Evolutionary conservation across 495 filamentous ascomycete genomes (phyloP).

Genomic region (Trypethelium eluteriae): DNA sequence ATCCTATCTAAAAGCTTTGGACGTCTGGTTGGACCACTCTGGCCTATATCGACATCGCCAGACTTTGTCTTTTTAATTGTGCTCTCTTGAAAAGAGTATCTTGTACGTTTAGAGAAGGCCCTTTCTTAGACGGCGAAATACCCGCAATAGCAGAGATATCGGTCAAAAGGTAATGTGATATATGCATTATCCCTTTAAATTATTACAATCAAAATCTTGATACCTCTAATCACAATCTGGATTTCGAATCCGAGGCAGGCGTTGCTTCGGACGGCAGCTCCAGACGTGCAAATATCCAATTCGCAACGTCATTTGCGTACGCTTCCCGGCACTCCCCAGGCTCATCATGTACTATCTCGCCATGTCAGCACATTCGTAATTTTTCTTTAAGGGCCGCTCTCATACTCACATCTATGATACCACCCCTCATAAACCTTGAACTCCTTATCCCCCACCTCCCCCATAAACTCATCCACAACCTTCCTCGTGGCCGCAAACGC

Average conservation of each 20-base stretch:
- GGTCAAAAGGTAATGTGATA: not conserved
- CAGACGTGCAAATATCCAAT: constrained; percentile 59
- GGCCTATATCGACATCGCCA: not conserved
- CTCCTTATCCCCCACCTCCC: constrained; percentile 51
- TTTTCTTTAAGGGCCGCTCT: not conserved
- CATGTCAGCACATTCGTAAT: not conserved
- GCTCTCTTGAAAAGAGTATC: not conserved
- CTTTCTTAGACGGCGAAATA: not conserved
- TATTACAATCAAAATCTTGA: not conserved
- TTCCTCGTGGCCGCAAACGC: constrained; percentile 52
- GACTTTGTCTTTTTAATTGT: not conserved
- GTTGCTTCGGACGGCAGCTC: constrained; percentile 11
- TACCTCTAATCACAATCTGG: not conserved
- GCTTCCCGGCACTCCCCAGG: constrained; percentile 49
- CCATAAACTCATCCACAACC: constrained; percentile 45
- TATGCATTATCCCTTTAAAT: not conserved
- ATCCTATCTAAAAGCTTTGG: not conserved
- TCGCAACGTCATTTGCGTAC: constrained; percentile 62
- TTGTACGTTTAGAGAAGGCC: constrained; percentile 1
- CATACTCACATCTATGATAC: constrained; percentile 56
- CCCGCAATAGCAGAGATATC: not conserved
- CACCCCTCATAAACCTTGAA: constrained; percentile 70
- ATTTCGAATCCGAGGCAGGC: not conserved
- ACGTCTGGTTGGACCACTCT: not conserved
- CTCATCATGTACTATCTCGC: constrained; percentile 56